Evolutionary conservation across 2,329 filamentous ascomycete genomes (phyloP), one percentile per base, ranked within the genome.

Genomic region (Microsporum canis): DNA sequence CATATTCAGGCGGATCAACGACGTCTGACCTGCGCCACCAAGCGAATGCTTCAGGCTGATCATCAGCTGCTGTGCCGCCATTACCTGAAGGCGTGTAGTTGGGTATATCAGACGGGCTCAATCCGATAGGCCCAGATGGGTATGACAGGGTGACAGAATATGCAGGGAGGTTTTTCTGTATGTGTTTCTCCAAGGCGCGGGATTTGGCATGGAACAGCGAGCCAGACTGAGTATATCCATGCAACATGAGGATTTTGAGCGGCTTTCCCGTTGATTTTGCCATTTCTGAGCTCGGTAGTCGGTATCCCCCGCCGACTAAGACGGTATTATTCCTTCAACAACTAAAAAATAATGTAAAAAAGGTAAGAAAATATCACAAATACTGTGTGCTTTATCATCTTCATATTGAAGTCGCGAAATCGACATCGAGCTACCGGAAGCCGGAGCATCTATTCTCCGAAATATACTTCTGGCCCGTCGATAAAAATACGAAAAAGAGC

Each of bases 211-310:
- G 87, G 82, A 96, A 96, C 65, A 91, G 79, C 3, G 86, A 75
- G 3, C 91, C 91, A 33, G 89, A 95, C 79, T 97, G 92, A 5
- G 92, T 96, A 82, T 86, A 96, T 74, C 92, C 88, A 69, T 91
- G 88, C 33, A 91, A 80, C 87, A 91, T 89, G 51, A 91, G 78
- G 65, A 91, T 85, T 73, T 85, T 89, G 60, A 79, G 71, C 5
- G 73, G 71, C 36, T 41, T 45, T 59, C 57, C 41, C 4, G 57
- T 59, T 39, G 58, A 57, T 27, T 58, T 60, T 23, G 61, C 58
- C 61, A 62, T 62, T 14, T 23, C 12, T 17, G 1, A 36, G 31
- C 7, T 14, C 1, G 10, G 31, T 34, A 6, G 31, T 4, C 8
- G 33, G 5, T 8, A n/a, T n/a, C 14, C 17, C 14, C 7, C 3